phyloP scores from a whole-genome alignment of 176 grass and related monocot species.

The Hsuehochloa calcarea region DNA sequence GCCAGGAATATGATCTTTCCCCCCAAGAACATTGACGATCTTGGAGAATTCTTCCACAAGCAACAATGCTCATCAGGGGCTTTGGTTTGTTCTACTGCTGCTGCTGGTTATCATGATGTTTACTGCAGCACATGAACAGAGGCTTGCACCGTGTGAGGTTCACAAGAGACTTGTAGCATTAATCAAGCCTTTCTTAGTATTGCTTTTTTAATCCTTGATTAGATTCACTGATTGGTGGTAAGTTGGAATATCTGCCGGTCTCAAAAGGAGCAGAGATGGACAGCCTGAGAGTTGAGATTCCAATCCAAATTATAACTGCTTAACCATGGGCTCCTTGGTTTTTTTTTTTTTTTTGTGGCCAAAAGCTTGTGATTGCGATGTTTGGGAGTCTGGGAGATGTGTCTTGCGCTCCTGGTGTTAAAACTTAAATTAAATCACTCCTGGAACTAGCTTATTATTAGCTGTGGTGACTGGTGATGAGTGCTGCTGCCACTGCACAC shows the following conservation, averaged over 20 bases:
- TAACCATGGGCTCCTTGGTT: neutral
- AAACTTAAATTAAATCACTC: neutral
- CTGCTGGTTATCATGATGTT: slow-evolving; percentile 24
- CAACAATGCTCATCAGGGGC: neutral
- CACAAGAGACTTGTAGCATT: neutral
- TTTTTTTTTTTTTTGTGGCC: neutral
- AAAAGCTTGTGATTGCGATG: slow-evolving; percentile 26
- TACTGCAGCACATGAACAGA: neutral
- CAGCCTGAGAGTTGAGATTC: slow-evolving; percentile 2
- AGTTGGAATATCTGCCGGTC: slow-evolving; percentile 39
- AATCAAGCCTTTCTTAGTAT: neutral
- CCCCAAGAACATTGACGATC: slow-evolving; percentile 11
- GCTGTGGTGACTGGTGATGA: neutral
- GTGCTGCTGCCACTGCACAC: neutral
- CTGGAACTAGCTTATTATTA: neutral
- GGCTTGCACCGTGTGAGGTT: neutral
- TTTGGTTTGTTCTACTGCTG: neutral
- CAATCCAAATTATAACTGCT: neutral
- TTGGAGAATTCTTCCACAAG: slow-evolving; percentile 34
- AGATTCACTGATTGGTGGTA: slow-evolving; percentile 2
- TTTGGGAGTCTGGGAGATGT: slow-evolving; percentile 2
- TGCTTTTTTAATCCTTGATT: neutral
- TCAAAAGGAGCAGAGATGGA: neutral
- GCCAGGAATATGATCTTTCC: neutral
- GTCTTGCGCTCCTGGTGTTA: neutral